Percentiles rank a stretch among this genome's conserved stretches.
These are phyloP conservation scores for Protomyces inouyei DNA, from an alignment of 1,139 yeast species.

Conservation along the genomic window DNA sequence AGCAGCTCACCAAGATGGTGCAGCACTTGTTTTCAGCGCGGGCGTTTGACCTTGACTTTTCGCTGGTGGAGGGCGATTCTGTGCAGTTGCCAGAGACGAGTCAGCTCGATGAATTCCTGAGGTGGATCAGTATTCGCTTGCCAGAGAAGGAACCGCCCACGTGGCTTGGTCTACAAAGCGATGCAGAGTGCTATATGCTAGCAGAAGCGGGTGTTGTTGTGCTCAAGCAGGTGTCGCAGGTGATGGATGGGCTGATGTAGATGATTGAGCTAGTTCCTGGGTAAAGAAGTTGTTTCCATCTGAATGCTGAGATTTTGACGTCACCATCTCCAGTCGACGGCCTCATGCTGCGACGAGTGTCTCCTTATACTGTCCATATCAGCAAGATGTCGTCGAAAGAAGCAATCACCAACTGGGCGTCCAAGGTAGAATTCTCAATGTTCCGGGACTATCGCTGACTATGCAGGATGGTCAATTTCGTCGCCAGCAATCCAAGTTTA, in stretches of 20 bases:
- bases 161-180: slow-evolving; percentile 58
- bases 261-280: not conserved
- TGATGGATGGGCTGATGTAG: not conserved
- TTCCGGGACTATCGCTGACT: too few relatives aligned
- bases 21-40: slow-evolving; percentile 39
- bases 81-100: slow-evolving; percentile 51
- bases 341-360: too few relatives aligned
- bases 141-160: slow-evolving; percentile 58
- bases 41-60: slow-evolving; percentile 42
- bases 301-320: not conserved
- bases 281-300: not conserved
- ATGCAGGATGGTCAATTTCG: slow-evolving; percentile 37
- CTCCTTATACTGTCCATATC: too few relatives aligned
- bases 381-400: not conserved
- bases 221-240: not conserved
- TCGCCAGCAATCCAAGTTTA: slow-evolving; percentile 44
- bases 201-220: slow-evolving; percentile 32
- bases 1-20: slow-evolving; percentile 38
- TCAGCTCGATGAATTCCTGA: slow-evolving; percentile 40
- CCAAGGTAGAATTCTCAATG: not conserved
- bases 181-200: slow-evolving; percentile 43
- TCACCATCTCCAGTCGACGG: too few relatives aligned
- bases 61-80: slow-evolving; percentile 38
- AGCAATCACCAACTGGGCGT: not conserved
- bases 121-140: slow-evolving; percentile 50